Percentiles rank a stretch among this genome's conserved stretches.
Conservation (phyloP, 352 stramenopile genomes). For the Thalassiosira pacifica region DNA sequence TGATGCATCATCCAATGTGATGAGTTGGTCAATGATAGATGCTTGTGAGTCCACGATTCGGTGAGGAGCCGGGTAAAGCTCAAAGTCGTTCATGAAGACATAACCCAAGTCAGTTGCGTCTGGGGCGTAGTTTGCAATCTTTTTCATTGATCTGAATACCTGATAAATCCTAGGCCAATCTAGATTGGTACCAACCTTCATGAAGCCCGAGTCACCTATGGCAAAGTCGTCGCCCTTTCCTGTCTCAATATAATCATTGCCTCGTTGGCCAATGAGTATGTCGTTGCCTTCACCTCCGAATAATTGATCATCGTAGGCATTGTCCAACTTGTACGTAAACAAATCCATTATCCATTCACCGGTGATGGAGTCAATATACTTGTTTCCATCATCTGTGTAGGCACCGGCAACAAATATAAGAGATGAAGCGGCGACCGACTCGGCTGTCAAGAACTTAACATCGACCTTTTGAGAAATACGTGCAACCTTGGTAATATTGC, state of each 20-base stretch:
- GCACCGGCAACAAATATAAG: slow-evolving; percentile 53
- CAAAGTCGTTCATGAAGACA: slow-evolving; percentile 41
- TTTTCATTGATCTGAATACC: slow-evolving; percentile 41
- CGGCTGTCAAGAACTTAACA: slow-evolving; percentile 13
- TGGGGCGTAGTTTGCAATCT: slow-evolving; percentile 9
- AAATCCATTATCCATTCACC: slow-evolving; percentile 46
- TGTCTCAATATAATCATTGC: slow-evolving; percentile 44
- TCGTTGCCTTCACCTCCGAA: slow-evolving; percentile 42
- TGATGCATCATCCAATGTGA: slow-evolving; percentile 37
- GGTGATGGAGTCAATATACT: slow-evolving; percentile 8
- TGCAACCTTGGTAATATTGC: slow-evolving; percentile 38
- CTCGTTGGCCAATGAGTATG: slow-evolving; percentile 59
- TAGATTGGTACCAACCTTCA: slow-evolving; percentile 22
- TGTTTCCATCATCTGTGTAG: slow-evolving; percentile 23
- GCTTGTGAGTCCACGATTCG: slow-evolving; percentile 38
- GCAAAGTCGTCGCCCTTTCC: slow-evolving; percentile 36
- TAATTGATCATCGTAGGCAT: slow-evolving; percentile 46
- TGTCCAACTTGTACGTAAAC: slow-evolving; percentile 35
- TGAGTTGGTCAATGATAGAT: slow-evolving; percentile 44
- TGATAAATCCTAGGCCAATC: slow-evolving; percentile 53
- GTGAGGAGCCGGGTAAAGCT: slow-evolving; percentile 47
- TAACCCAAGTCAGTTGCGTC: slow-evolving; percentile 35
- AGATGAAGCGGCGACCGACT: slow-evolving; percentile 31
- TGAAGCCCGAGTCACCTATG: slow-evolving; percentile 52
- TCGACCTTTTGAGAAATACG: slow-evolving; percentile 48